Evolutionary conservation across 2,329 filamentous ascomycete genomes (phyloP).

Genomic region (Colletotrichum neosansevieriae): DNA sequence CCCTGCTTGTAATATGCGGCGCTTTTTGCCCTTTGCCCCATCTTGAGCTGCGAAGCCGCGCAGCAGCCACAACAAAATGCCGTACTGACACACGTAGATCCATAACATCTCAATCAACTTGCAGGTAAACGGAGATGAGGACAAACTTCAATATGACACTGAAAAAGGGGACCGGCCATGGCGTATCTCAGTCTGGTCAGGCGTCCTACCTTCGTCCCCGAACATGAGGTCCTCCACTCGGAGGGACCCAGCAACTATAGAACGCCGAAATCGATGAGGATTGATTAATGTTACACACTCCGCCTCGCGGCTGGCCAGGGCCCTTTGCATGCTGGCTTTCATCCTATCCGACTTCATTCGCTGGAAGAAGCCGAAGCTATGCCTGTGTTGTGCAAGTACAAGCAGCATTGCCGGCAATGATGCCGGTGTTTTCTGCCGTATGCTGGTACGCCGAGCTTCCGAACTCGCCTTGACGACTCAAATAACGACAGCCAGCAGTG

Average conservation of each 20-base stretch:
- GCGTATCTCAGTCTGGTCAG: no score
- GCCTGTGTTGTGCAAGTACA: no score
- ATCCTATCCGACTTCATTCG: no score
- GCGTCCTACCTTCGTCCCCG: background rate
- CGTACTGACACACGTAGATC: constrained; percentile 5
- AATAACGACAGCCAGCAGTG: no score
- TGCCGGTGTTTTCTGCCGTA: no score
- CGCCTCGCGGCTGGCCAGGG: background rate
- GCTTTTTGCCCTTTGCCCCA: constrained; percentile 7
- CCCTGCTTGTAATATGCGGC: constrained; percentile 16
- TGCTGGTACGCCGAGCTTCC: no score
- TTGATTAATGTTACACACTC: constrained; percentile 16
- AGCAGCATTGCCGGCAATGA: no score
- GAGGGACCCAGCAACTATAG: background rate
- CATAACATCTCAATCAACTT: background rate
- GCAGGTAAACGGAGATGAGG: background rate
- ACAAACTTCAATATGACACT: background rate
- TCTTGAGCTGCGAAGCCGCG: constrained; percentile 3
- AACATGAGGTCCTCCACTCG: constrained; percentile 1
- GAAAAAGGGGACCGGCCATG: no score
- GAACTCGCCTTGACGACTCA: no score
- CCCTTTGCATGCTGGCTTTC: no score
- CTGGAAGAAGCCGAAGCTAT: no score
- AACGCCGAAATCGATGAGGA: background rate
- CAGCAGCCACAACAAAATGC: constrained; percentile 1